Evolutionary conservation across 768 basidiomycete genomes (phyloP).

Genomic region (Suillus lakei): DNA sequence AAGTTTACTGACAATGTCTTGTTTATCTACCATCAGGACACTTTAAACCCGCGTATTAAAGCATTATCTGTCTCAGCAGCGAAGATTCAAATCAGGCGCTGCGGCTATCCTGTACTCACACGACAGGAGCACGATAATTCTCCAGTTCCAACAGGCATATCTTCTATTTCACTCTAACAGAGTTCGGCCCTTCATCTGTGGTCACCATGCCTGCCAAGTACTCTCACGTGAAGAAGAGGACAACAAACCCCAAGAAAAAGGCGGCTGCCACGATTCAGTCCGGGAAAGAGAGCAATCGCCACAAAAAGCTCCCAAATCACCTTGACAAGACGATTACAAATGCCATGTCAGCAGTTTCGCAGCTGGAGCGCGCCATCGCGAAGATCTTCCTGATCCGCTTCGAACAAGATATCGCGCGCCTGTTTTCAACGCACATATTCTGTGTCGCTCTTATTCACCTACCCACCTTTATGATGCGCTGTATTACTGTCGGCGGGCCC

Average conservation of each 20-base stretch:
- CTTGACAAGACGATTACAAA: slow-evolving; percentile 58
- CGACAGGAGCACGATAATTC: background rate
- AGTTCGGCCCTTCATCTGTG: background rate
- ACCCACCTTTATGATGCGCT: slow-evolving; percentile 70
- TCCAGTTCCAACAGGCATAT: background rate
- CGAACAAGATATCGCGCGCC: slow-evolving; percentile 75
- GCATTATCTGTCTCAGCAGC: slow-evolving; percentile 10
- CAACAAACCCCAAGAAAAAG: slow-evolving; percentile 52
- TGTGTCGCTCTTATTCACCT: slow-evolving; percentile 66
- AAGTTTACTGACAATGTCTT: background rate
- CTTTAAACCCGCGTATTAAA: background rate
- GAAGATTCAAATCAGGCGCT: slow-evolving; percentile 19
- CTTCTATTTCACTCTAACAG: background rate
- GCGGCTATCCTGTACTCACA: slow-evolving; percentile 1
- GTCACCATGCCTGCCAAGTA: slow-evolving; percentile 69
- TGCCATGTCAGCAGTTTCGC: slow-evolving; percentile 63
- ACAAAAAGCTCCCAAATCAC: slow-evolving; percentile 48
- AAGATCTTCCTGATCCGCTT: slow-evolving; percentile 70
- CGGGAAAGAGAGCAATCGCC: slow-evolving; percentile 36
- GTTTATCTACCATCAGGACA: slow-evolving; percentile 8
- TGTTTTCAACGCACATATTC: slow-evolving; percentile 74
- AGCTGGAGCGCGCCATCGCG: slow-evolving; percentile 71
- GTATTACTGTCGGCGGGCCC: slow-evolving; percentile 62
- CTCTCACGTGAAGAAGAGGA: slow-evolving; percentile 74
- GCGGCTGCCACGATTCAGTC: slow-evolving; percentile 36